Evolutionary conservation across 2,329 filamentous ascomycete genomes (phyloP).

Genomic region (Botrytis galanthina): DNA sequence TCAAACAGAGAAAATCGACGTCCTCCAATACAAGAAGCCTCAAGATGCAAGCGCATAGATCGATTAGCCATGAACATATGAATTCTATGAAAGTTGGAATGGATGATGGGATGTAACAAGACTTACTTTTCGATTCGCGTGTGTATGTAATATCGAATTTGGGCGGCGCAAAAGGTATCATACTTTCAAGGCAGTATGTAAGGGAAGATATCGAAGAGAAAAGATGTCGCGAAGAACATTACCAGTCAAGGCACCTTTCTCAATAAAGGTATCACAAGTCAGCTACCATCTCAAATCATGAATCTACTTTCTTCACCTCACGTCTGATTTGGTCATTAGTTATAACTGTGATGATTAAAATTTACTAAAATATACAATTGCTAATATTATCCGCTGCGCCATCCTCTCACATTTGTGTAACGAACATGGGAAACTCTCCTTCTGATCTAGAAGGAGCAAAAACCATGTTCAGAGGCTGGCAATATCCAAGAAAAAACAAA

Average conservation of each 20-base stretch:
- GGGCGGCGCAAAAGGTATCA: conserved; percentile 1
- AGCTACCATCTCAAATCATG: neutral
- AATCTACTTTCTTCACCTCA: neutral
- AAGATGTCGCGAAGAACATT: neutral
- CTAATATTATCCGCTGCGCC: neutral
- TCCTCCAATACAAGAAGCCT: conserved; percentile 20
- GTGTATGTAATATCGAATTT: conserved; percentile 9
- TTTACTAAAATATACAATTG: neutral
- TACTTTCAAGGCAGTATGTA: neutral
- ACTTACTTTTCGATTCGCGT: conserved; percentile 10
- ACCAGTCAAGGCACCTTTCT: neutral
- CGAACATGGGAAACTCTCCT: neutral
- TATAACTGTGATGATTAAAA: neutral
- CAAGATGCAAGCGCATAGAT: conserved; percentile 12
- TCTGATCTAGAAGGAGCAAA: neutral
- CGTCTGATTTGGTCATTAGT: neutral
- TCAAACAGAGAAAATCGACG: conserved; percentile 22
- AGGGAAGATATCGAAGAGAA: neutral
- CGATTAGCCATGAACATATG: neutral
- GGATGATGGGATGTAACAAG: conserved; percentile 8
- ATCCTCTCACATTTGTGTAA: neutral
- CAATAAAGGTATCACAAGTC: neutral
- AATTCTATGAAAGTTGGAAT: conserved; percentile 15
- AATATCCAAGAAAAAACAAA: neutral
- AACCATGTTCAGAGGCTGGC: neutral